Evolutionary conservation across 2,329 filamentous ascomycete genomes (phyloP).

Genomic region (Cordyceps farinosa): DNA sequence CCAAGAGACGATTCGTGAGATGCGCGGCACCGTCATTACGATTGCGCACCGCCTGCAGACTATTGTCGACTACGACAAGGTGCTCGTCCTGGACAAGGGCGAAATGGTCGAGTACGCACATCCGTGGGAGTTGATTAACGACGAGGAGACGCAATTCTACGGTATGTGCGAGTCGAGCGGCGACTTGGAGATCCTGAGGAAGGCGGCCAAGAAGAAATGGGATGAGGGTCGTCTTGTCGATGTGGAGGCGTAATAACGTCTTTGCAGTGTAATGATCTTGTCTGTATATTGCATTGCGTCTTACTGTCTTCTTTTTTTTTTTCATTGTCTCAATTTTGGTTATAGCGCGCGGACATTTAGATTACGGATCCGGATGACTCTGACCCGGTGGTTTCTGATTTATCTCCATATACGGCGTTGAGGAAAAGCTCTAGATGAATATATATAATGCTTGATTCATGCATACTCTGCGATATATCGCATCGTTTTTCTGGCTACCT

Average conservation of each 20-base stretch:
- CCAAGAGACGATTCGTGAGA: conserved; percentile 90
- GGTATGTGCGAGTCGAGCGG: conserved; percentile 65
- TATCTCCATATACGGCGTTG: not conserved
- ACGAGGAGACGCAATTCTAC: conserved; percentile 61
- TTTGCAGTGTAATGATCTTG: not conserved
- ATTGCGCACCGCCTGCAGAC: conserved; percentile 95
- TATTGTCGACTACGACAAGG: conserved; percentile 97
- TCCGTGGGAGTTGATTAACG: conserved; percentile 75
- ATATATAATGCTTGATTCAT: not conserved
- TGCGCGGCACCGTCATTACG: conserved; percentile 90
- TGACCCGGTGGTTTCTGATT: not conserved
- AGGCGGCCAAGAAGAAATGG: conserved; percentile 54
- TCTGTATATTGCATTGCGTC: conserved; percentile 8
- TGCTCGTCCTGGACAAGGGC: conserved; percentile 89
- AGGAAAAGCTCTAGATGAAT: not conserved
- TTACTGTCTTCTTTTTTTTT: not conserved
- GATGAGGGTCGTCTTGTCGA: conserved; percentile 38
- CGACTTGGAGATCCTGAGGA: conserved; percentile 48
- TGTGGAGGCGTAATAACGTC: conserved; percentile 26
- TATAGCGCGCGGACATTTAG: not conserved
- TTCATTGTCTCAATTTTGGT: not conserved
- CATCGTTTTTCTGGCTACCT: too few species aligned
- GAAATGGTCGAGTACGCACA: conserved; percentile 85
- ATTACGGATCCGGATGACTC: not conserved
- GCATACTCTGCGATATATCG: too few species aligned